phyloP scores from a whole-genome alignment of 2,329 filamentous ascomycete species.

The Sporothrix pallida region DNA sequence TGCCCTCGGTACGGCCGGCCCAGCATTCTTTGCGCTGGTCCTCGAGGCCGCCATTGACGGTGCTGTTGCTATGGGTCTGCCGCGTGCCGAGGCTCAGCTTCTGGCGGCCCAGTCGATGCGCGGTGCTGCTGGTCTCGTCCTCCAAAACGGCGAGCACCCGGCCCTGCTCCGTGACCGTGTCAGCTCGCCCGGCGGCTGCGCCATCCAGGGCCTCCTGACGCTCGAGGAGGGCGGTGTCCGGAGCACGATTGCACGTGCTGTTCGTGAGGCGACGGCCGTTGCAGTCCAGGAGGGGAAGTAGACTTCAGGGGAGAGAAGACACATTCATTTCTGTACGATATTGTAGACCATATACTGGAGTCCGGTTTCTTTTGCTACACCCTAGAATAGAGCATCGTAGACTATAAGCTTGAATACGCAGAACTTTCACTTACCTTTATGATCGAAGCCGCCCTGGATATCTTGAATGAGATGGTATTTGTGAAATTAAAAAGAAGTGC shows the following conservation, averaged over 20 bases:
- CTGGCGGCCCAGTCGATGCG: constrained; percentile 84
- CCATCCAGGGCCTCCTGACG: constrained; percentile 73
- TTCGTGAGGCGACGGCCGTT: constrained; percentile 72
- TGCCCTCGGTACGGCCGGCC: constrained; percentile 74
- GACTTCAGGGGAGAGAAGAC: too few species aligned
- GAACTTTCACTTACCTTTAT: too few species aligned
- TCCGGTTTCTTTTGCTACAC: not conserved
- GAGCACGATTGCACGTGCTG: constrained; percentile 69
- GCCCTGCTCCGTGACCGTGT: constrained; percentile 77
- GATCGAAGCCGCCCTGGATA: too few species aligned
- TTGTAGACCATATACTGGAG: constrained; percentile 6
- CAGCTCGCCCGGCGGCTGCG: constrained; percentile 78
- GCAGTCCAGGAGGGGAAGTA: constrained; percentile 47
- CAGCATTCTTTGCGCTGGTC: constrained; percentile 77
- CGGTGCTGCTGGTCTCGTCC: constrained; percentile 71
- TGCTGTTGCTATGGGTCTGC: constrained; percentile 78
- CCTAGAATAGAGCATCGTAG: constrained; percentile 17
- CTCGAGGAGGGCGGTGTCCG: constrained; percentile 75
- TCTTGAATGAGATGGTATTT: not conserved
- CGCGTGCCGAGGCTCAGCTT: constrained; percentile 71
- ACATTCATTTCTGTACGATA: constrained; percentile 4
- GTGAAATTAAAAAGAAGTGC: not conserved
- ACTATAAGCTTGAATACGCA: not conserved
- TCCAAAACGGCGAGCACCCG: constrained; percentile 72
- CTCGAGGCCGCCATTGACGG: constrained; percentile 78